These are phyloP conservation scores for Pelargonium myrrhifolium DNA, from an alignment of 441 rosid species.

Conservation along the genomic window DNA sequence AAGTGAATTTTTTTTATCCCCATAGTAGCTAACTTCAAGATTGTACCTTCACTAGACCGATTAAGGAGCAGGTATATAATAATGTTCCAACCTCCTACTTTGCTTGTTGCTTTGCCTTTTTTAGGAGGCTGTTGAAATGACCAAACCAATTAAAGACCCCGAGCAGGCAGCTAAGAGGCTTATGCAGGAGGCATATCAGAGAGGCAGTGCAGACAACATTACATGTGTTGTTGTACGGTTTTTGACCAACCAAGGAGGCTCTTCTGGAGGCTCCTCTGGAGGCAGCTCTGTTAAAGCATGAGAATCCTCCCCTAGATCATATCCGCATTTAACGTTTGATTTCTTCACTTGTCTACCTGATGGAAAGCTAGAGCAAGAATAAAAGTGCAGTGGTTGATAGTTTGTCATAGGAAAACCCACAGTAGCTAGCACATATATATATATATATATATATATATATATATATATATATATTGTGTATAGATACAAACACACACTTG, in stretches of 20 bases:
- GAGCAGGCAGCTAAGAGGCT: constrained; percentile 80
- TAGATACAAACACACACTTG: constrained; percentile 19
- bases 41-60: too few relatives aligned
- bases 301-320: not conserved
- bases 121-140: constrained; percentile 91
- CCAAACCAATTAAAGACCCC: constrained; percentile 56
- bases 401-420: constrained; percentile 20
- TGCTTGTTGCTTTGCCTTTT: not conserved
- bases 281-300: constrained; percentile 19
- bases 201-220: constrained; percentile 96
- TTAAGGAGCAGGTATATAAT: too few relatives aligned
- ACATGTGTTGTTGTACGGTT: constrained; percentile 92
- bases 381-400: constrained; percentile 18
- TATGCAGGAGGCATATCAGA: constrained; percentile 78
- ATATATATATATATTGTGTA: constrained; percentile 11
- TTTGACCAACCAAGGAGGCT: constrained; percentile 47
- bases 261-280: constrained; percentile 34
- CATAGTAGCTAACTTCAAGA: too few relatives aligned
- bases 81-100: too few relatives aligned
- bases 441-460: too few relatives aligned
- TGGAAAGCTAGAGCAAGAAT: constrained; percentile 12
- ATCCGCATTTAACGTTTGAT: not conserved
- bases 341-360: constrained; percentile 6
- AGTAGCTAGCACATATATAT: not conserved
- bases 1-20: too few relatives aligned